Conservation (phyloP, 768 basidiomycete species). For the Termitomyces sp. region DNA sequence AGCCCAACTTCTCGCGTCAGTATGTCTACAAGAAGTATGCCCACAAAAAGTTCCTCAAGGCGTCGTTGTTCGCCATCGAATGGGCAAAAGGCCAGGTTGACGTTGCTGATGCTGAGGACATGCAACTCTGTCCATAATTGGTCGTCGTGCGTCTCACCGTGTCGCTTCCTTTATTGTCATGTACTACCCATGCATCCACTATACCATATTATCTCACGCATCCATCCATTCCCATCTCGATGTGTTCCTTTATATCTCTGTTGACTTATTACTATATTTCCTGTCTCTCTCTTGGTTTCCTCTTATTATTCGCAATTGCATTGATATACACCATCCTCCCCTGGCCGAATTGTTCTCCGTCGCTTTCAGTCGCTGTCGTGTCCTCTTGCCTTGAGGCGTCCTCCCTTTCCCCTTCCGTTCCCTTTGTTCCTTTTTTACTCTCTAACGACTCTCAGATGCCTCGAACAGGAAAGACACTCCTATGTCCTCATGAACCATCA, state of each 20-base stretch:
- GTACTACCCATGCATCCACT: constrained; percentile 15
- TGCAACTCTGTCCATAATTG: constrained; percentile 42
- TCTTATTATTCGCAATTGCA: constrained; percentile 18
- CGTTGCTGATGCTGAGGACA: constrained; percentile 37
- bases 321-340: constrained; percentile 16
- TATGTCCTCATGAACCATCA: constrained; percentile 10
- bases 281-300: constrained; percentile 12
- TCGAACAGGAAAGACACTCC: constrained; percentile 16
- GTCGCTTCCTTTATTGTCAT: constrained; percentile 15
- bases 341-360: constrained; percentile 4
- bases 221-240: constrained; percentile 15
- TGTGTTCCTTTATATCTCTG: constrained; percentile 18
- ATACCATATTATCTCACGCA: constrained; percentile 2
- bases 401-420: constrained; percentile 10
- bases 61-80: constrained; percentile 71
- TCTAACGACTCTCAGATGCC: constrained; percentile 6
- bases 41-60: constrained; percentile 97
- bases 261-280: constrained; percentile 17
- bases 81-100: constrained; percentile 59
- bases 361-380: constrained; percentile 31
- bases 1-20: constrained; percentile 73
- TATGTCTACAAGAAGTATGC: constrained; percentile 97
- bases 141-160: constrained; percentile 18
- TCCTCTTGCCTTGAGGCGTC: constrained; percentile 22
- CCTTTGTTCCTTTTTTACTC: no score